These are phyloP conservation scores for Lichtheimia ramosa DNA, from an alignment of 371 early-diverging fungal genomes.

Conservation along the genomic window DNA sequence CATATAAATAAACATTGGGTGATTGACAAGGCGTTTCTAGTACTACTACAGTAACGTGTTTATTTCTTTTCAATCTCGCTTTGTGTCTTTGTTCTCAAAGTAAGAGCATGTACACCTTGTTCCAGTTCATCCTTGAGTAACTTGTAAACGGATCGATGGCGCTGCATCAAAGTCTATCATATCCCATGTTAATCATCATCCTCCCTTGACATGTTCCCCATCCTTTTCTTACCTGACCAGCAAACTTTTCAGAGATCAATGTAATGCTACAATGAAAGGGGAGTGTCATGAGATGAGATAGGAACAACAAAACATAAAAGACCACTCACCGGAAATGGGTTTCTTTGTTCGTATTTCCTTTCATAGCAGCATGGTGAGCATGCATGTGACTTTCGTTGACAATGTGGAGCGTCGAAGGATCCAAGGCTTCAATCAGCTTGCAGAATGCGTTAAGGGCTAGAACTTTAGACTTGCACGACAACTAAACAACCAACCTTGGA, in stretches of 20 bases:
- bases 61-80: constrained; percentile 37
- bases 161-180: constrained; percentile 56
- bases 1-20: too few relatives aligned
- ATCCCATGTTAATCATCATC: background rate
- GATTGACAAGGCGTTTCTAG: too few relatives aligned
- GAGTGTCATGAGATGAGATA: background rate
- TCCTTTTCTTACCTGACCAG: constrained; percentile 50
- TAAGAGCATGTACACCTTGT: constrained; percentile 61
- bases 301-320: background rate
- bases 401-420: constrained; percentile 60
- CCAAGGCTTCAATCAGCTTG: constrained; percentile 52
- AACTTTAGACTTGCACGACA: background rate
- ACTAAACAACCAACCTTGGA: constrained; percentile 23
- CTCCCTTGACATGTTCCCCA: background rate
- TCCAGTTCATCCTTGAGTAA: constrained; percentile 59
- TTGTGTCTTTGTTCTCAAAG: constrained; percentile 63
- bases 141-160: constrained; percentile 68
- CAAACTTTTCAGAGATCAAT: constrained; percentile 65
- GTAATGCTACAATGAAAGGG: constrained; percentile 47
- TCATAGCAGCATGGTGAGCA: constrained; percentile 76
- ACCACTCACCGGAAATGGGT: constrained; percentile 70
- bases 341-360: constrained; percentile 68
- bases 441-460: background rate
- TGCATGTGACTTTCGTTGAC: constrained; percentile 77
- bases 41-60: too few relatives aligned